Evolutionary conservation across 345 rosid species (phyloP), one percentile per base, ranked within the genome.

Genomic region (Hypericum perforatum): DNA sequence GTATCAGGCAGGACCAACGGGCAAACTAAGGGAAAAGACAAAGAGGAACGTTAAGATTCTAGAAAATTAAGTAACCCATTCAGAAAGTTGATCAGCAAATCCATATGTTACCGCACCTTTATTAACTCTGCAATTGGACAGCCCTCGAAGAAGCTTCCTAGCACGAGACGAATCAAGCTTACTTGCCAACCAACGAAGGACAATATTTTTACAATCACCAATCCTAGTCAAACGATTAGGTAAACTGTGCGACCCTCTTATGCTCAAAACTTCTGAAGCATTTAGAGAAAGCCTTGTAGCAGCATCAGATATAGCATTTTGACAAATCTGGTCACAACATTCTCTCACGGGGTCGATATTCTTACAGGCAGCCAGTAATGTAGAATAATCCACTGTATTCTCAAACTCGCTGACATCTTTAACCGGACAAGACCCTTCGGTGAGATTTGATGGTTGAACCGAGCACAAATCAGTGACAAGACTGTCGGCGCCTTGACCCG

Each of bases 311-410:
- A 92, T 88, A 6, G 98, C 90, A 68, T 73, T 77, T 44, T 87
- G 89, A 73, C 98, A 92, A 63, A 58, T 64, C 57, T 82, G 78
- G 22, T 79, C 83, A 11, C 98, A 92, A 63, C 98, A 92, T 71
- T 92, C 98, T 63, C 74, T 88, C 49, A 92, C 94, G 0, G 94
- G 95, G 74, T 92, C 83, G 0, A 92, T 68, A 61, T 78, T 85
- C 56, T 67, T 67, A 54, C 98, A 92, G 38, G 86, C 87, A 50
- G 75, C 49, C 54, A 88, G 95, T 69, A 92, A 94, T 60, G 74
- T 84, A 0, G 86, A 63, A 22, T 84, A 58, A 63, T 92, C 80
- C 57, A 83, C 90, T 0, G 64, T 56, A 61, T 52, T 76, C 71
- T 91, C 95, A 48, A 91, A 87, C 59, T 77, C 86, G 22, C 66